Conservation (phyloP, 805 yeast genomes). For the Helenozyma rhizophorensis region DNA sequence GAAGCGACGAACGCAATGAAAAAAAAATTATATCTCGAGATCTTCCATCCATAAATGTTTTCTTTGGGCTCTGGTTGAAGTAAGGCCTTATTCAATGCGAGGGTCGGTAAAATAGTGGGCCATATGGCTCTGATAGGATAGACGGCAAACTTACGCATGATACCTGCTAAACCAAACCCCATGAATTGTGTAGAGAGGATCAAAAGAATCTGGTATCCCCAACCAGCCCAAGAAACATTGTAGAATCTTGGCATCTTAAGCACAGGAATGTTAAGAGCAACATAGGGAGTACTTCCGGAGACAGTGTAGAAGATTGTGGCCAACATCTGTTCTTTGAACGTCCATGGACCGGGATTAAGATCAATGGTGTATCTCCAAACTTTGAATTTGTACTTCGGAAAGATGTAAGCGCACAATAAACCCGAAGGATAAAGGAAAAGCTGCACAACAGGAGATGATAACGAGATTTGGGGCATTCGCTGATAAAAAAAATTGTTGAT, state of each 20-base stretch:
- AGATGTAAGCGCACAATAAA: slow-evolving; percentile 31
- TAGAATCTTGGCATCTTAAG: slow-evolving; percentile 17
- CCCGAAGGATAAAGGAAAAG: slow-evolving; percentile 21
- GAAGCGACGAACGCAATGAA: slow-evolving; percentile 21
- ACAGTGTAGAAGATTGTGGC: slow-evolving; percentile 43
- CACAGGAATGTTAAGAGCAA: slow-evolving; percentile 24
- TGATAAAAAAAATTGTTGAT: slow-evolving; percentile 13
- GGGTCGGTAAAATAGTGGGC: slow-evolving; percentile 35
- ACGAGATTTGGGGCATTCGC: slow-evolving; percentile 13
- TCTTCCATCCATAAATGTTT: slow-evolving; percentile 27
- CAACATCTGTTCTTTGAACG: slow-evolving; percentile 60
- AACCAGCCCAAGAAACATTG: slow-evolving; percentile 22
- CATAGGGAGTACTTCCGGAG: slow-evolving; percentile 26
- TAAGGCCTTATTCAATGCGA: slow-evolving; percentile 48
- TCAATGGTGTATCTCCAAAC: slow-evolving; percentile 32
- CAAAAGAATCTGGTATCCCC: slow-evolving; percentile 22
- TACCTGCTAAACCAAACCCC: slow-evolving; percentile 31
- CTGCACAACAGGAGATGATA: slow-evolving; percentile 11
- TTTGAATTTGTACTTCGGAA: slow-evolving; percentile 39
- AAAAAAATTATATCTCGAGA: slow-evolving; percentile 31
- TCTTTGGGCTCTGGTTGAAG: slow-evolving; percentile 25
- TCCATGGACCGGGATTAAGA: slow-evolving; percentile 65
- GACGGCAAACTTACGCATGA: slow-evolving; percentile 24
- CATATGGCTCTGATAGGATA: slow-evolving; percentile 25
- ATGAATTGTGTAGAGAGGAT: slow-evolving; percentile 22